Percentiles rank a stretch among this genome's conserved stretches.
Conservation (phyloP, 1,284 basidiomycete genomes). For the Puccinia triticina region DNA sequence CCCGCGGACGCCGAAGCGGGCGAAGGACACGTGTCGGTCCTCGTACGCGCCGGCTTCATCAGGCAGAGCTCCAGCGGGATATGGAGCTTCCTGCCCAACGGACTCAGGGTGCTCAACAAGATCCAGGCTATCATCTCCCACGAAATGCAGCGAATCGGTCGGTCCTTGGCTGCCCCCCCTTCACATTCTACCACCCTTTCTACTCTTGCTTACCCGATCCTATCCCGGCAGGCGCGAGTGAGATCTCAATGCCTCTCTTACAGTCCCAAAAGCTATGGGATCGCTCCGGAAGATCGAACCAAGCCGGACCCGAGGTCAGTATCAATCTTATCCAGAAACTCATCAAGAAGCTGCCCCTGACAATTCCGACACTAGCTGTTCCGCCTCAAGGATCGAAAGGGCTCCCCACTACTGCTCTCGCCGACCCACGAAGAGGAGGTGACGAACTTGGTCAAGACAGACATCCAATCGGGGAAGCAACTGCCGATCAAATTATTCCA, state of each 20-base stretch:
- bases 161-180: not conserved
- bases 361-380: no score
- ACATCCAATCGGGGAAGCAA: conserved; percentile 56
- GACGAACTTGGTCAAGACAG: conserved; percentile 58
- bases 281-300: conserved; percentile 54
- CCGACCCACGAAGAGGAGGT: conserved; percentile 61
- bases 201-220: not conserved
- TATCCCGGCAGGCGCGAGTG: conserved; percentile 55
- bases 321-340: conserved; percentile 46
- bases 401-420: conserved; percentile 53
- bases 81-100: conserved; percentile 59
- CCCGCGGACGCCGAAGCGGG: not conserved
- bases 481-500: conserved; percentile 60
- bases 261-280: conserved; percentile 58
- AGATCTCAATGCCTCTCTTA: conserved; percentile 59
- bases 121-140: conserved; percentile 58
- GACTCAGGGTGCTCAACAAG: conserved; percentile 58
- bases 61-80: conserved; percentile 60
- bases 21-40: not conserved
- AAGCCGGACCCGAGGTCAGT: conserved; percentile 52
- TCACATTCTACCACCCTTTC: no score
- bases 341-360: no score
- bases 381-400: conserved; percentile 55
- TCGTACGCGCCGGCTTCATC: conserved; percentile 59
- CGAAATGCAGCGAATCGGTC: conserved; percentile 57